phyloP scores from a whole-genome alignment of 768 basidiomycete species.

The Russula lepida region DNA sequence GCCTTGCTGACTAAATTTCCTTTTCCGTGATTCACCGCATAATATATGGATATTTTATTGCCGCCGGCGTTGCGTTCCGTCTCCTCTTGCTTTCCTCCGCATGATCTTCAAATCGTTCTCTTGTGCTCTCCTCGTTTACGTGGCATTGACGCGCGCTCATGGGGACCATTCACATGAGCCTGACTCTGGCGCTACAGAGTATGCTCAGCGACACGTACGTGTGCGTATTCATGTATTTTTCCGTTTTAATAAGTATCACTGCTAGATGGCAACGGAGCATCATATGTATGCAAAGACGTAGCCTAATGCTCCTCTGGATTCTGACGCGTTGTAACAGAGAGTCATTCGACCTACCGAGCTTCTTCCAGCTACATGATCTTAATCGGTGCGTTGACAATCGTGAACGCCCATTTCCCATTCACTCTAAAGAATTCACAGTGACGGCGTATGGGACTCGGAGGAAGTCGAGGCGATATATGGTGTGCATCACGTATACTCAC shows the following conservation, averaged over 20 bases:
- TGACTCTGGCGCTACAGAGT: constrained; percentile 31
- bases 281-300: constrained; percentile 49
- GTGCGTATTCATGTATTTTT: background rate
- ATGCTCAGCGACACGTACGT: constrained; percentile 88
- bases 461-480: constrained; percentile 97
- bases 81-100: background rate
- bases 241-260: background rate
- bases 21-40: no score
- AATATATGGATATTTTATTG: background rate
- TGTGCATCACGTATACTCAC: constrained; percentile 84
- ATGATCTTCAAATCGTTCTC: constrained; percentile 16
- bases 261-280: constrained; percentile 82
- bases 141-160: constrained; percentile 38
- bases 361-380: constrained; percentile 94
- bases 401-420: background rate
- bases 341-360: constrained; percentile 74
- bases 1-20: no score
- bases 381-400: constrained; percentile 47
- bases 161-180: constrained; percentile 31
- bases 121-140: constrained; percentile 3
- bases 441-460: constrained; percentile 73
- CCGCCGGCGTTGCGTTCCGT: no score
- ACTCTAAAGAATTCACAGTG: constrained; percentile 32
- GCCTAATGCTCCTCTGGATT: background rate
- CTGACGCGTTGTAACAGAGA: constrained; percentile 42